phyloP scores from a whole-genome alignment of 192 early-diverging fungal genomes.

The Backusella luteola region DNA sequence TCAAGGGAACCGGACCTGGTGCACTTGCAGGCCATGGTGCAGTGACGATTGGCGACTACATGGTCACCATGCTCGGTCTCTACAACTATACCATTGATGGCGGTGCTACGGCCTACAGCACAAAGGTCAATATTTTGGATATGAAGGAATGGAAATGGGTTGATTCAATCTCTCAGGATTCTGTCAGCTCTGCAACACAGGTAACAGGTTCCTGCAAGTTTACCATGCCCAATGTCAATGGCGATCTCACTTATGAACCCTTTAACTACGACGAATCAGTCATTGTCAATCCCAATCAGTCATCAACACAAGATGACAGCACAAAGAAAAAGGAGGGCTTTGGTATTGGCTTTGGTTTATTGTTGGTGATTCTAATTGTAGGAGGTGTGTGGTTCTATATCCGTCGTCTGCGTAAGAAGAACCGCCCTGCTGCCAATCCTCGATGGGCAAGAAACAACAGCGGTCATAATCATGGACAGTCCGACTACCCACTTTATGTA shows the following conservation, averaged over 20 bases:
- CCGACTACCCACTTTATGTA: slow-evolving; percentile 24
- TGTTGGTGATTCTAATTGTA: slow-evolving; percentile 12
- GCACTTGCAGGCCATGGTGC: slow-evolving; percentile 12
- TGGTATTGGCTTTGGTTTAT: slow-evolving; percentile 23
- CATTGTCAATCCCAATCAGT: not conserved
- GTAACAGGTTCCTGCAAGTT: not conserved
- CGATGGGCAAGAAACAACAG: slow-evolving; percentile 15
- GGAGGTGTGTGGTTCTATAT: slow-evolving; percentile 17
- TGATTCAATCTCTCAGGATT: not conserved
- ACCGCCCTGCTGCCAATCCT: slow-evolving; percentile 18
- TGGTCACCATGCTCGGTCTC: slow-evolving; percentile 23
- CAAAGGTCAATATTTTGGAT: slow-evolving; percentile 21
- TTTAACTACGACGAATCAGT: not conserved
- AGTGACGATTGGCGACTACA: slow-evolving; percentile 13
- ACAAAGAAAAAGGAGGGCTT: slow-evolving; percentile 23
- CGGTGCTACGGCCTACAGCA: not conserved
- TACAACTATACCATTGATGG: not conserved
- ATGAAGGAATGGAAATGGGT: slow-evolving; percentile 21
- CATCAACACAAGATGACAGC: not conserved
- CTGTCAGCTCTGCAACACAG: not conserved
- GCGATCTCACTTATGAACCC: not conserved
- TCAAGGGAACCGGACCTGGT: slow-evolving; percentile 1
- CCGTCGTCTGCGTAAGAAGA: slow-evolving; percentile 11
- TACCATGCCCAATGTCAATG: not conserved
- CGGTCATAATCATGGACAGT: not conserved